Base-by-base conservation (phyloP, 169 alveolate species). In the Pseudocohnilembus persalinus region DNA sequence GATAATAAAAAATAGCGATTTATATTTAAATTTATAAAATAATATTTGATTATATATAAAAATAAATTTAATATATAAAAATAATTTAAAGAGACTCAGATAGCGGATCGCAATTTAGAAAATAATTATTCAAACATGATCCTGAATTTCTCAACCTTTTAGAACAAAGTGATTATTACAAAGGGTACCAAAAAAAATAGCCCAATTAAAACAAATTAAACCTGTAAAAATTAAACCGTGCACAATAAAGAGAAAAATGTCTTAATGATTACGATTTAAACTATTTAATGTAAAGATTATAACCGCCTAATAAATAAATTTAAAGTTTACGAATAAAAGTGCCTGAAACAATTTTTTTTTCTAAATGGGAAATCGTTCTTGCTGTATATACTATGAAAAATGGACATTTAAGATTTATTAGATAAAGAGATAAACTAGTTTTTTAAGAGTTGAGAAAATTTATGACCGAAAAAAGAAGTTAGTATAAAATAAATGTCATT, bases 401-500 rank as follows among this genome's bases (percentile, higher is more conserved):
- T 79, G 30, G 64, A n/a, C 29, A 28, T 33, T 28, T 79, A 72
- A 35, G 49, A 29, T 79, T 49, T 27, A 79, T 79, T 0, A 79
- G 31, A 49, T n/a, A 79, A 33, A 79, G 49, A 79, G 84, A 79
- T 1, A 79, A 64, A 29, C 29, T 79, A n/a, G 49, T 49, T 31
- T 64, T 49, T 28, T 79, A 79, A 79, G 84, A 79, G n/a, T 27
- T 79, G 31, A 35, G 84, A 79, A 79, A 79, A 29, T 79, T 79
- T 63, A 79, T 79, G 84, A 63, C 29, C 29, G 64, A 79, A 29
- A 79, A 29, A 72, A 79, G 76, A 64, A 29, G 29, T 28, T 49
- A 79, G 29, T 63, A 79, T 64, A 79, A 32, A 63, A 49, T 49
- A 49, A 49, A 49, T 11, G n/a, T n/a, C n/a, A 49, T 49, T 49